Conservation (phyloP, 768 basidiomycete species). For the Tricholomella constricta region DNA sequence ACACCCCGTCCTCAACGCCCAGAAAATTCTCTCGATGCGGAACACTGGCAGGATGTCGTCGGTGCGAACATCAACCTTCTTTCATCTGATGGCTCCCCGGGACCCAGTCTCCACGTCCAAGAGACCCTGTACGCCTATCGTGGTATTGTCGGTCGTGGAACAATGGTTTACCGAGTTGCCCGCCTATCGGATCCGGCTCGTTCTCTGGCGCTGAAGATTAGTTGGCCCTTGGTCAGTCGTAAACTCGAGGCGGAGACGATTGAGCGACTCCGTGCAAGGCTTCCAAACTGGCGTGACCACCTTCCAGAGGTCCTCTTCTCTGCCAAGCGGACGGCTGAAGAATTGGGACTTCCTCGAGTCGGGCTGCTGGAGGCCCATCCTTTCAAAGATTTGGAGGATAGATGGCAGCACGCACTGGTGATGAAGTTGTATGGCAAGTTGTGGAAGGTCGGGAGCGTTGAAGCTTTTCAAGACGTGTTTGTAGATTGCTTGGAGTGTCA, state of each 20-base stretch:
- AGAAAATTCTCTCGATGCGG: background rate
- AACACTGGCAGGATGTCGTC: conserved; percentile 2
- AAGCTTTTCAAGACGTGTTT: conserved; percentile 29
- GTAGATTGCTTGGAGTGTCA: conserved; percentile 33
- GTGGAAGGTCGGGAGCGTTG: conserved; percentile 20
- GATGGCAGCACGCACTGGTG: conserved; percentile 1
- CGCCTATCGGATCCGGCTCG: background rate
- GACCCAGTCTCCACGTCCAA: background rate
- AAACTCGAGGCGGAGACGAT: conserved; percentile 13
- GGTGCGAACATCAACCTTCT: conserved; percentile 1
- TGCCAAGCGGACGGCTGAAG: background rate
- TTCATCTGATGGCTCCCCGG: background rate
- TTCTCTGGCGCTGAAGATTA: conserved; percentile 13
- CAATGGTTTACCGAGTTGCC: conserved; percentile 14
- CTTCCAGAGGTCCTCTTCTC: conserved; percentile 15
- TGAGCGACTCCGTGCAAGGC: conserved; percentile 1
- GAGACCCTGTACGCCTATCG: conserved; percentile 12
- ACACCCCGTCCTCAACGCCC: background rate
- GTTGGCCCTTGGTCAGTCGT: conserved; percentile 15
- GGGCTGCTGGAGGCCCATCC: background rate
- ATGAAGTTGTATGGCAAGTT: conserved; percentile 22
- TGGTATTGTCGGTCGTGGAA: conserved; percentile 22
- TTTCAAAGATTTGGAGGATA: background rate
- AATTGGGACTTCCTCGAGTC: conserved; percentile 7
- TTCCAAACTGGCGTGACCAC: conserved; percentile 16